Base-by-base conservation (phyloP, 805 yeast genomes). In the Suhomyces xylopsoci region DNA sequence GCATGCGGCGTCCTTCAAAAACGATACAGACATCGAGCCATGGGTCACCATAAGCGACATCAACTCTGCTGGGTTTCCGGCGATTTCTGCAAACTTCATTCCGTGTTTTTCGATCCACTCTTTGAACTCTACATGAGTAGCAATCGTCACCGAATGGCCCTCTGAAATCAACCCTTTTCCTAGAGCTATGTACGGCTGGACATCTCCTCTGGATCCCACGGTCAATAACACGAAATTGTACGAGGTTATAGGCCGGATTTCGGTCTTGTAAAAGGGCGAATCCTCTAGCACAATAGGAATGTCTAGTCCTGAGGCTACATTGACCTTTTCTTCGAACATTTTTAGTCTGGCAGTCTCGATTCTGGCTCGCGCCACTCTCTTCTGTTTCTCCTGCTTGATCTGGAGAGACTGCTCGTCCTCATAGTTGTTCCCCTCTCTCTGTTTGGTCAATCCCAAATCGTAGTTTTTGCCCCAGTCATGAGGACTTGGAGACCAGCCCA, bases 151-250 rank as follows among this genome's bases (percentile, higher is more conserved):
- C 17, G 69, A 68, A 64, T 93, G 97, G 0, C 97, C 97, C 59
- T 93, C 97, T 22, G 73, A 75, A 46, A 82, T 68, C 43, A 93
- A 73, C 0, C 92, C 96, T 58, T 84, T 83, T 0, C 90, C 94
- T n/a, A 93, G 70, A 0, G 97, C 93, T 58, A 93, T 87, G 65
- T 91, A 93, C 0, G 98, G 98, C 69, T 93, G 98, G 6, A 93
- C 97, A 69, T 93, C 98, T 32, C 98, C 98, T 53, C 98, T 78
- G 0, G 97, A 90, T 0, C 98, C 98, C 61, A 93, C 93, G 0
- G 97, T 93, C 53, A 93, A 69, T 47, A 90, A 71, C 0, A 88
- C 85, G 62, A 92, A 80, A 26, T 78, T 79, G 59, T 79, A 80
- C 2, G 82, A 68, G 48, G 81, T 76, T 1, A 76, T 63, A 0